phyloP scores from a whole-genome alignment of 306 rosid species.

The Begonia masoniana region DNA sequence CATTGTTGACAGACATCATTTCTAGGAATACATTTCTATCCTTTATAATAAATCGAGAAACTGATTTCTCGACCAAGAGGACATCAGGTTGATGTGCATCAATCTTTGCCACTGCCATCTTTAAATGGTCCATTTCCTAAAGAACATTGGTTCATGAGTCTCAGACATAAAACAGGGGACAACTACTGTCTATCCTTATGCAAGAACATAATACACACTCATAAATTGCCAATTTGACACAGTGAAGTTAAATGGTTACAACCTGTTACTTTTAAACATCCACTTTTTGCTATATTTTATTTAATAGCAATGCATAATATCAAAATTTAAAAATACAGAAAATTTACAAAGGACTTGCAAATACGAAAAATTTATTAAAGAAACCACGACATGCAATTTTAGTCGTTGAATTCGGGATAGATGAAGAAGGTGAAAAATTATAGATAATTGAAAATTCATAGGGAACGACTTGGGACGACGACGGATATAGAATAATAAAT shows the following conservation, averaged over 20 bases:
- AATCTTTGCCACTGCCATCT: constrained; percentile 96
- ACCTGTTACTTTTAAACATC: constrained; percentile 25
- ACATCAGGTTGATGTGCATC: constrained; percentile 70
- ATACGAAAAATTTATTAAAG: no score
- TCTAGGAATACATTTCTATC: no score
- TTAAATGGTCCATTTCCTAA: constrained; percentile 95
- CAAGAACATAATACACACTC: neutral
- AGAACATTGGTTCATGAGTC: constrained; percentile 10
- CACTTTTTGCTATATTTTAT: no score
- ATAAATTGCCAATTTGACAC: no score
- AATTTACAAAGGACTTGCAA: no score
- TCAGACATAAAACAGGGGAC: constrained; percentile 2
- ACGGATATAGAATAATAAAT: neutral
- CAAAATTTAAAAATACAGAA: no score
- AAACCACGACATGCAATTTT: neutral
- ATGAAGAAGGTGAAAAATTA: neutral
- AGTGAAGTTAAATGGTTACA: constrained; percentile 14
- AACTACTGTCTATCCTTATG: no score
- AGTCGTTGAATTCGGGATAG: neutral
- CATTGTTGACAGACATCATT: no score
- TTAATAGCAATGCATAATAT: no score
- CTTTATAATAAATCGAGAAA: constrained; percentile 78
- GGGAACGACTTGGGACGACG: neutral
- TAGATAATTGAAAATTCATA: neutral
- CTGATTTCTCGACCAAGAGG: constrained; percentile 92